Evolutionary conservation across 1,139 yeast species (phyloP).

Genomic region (Pichia sorboxylosa): DNA sequence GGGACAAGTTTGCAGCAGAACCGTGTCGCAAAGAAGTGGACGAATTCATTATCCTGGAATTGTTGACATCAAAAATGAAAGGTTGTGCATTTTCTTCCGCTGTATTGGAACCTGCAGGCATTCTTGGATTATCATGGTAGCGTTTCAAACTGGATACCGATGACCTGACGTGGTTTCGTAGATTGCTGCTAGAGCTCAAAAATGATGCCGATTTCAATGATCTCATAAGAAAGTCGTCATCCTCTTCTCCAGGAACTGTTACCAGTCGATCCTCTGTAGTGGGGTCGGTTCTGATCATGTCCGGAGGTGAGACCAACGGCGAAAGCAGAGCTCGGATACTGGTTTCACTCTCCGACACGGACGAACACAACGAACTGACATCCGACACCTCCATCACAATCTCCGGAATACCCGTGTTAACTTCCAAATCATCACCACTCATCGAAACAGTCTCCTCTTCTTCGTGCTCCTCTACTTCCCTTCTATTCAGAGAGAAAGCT

Average conservation of each 20-base stretch:
- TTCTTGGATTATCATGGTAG: conserved; percentile 9
- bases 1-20: background rate
- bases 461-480: too few relatives aligned
- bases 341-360: too few relatives aligned
- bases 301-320: conserved; percentile 11
- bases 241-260: conserved; percentile 7
- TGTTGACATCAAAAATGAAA: conserved; percentile 4
- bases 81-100: conserved; percentile 2
- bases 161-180: conserved; percentile 4
- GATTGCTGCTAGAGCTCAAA: conserved; percentile 3
- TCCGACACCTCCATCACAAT: too few relatives aligned
- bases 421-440: too few relatives aligned
- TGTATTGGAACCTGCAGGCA: too few relatives aligned
- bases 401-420: too few relatives aligned
- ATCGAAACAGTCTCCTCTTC: too few relatives aligned
- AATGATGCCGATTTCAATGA: conserved; percentile 8
- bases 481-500: too few relatives aligned
- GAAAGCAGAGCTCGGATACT: conserved; percentile 10
- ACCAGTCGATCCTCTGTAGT: conserved; percentile 2
- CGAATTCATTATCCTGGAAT: background rate
- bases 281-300: conserved; percentile 2
- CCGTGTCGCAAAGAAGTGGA: background rate
- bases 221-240: conserved; percentile 8
- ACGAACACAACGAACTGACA: too few relatives aligned
- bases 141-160: conserved; percentile 3